Evolutionary conservation across 805 yeast genomes (phyloP), one percentile per base, ranked within the genome.

Genomic region (Lachancea sp.): DNA sequence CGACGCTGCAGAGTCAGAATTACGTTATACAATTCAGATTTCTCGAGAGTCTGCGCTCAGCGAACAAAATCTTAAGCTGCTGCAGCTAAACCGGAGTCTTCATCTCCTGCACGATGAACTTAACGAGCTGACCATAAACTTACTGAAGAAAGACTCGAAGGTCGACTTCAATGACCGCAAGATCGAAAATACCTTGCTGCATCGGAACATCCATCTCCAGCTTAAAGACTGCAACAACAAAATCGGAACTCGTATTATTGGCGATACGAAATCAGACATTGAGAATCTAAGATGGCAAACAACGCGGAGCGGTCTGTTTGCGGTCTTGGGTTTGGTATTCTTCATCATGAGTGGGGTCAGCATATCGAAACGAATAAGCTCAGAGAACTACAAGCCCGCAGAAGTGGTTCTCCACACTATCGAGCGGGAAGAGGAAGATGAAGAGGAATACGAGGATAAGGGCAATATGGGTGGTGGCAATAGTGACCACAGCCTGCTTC

Each of bases 281-380:
- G 99, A 91, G 65, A 79, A 82, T 47, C 72, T 91, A 49, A 73
- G 98, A 55, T 91, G 99, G 99, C 88, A 87, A 58, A 79, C 91
- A 37, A 89, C 96, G 1, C 73, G 96, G 46, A 77, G 93, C 61
- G 97, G 97, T 9, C 69, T 93, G 29, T 71, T 85, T 36, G 86
- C 93, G 1, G 81, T 89, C 29, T 64, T 85, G 18, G 69, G 81
- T 1, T 72, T 83, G 50, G 85, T 85, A 1, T 75, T 79, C 45
- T 71, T 79, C 18, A 71, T 81, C 3, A 72, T 85, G 63, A 75
- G 79, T 52, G 77, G 81, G 38, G 74, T 62, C 38, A 72, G 62
- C 18, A 53, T 66, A 19, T 61, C 68, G 11, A 72, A 65, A 54
- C 69, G 58, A 44, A 56, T 58, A 11, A 62, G 57, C 18, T 65